A percentile compares a stretch with the other conserved stretches of the same genome.
These are phyloP conservation scores for Penicilliopsis zonata DNA, from an alignment of 495 filamentous ascomycete species.

Conservation along the genomic window DNA sequence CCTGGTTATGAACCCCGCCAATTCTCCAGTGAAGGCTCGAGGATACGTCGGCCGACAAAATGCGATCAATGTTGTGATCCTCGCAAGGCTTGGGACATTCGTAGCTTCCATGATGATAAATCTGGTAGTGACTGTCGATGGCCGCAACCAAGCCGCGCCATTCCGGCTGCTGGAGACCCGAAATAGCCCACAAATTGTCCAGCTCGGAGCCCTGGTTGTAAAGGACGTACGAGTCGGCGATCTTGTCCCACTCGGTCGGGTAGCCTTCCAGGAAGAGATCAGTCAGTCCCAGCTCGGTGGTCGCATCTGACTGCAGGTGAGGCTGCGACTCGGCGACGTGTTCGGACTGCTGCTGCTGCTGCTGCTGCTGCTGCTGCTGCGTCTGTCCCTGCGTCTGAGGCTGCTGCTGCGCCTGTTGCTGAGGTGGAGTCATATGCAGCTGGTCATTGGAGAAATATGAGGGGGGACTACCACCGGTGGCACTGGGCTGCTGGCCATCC, in stretches of 20 bases:
- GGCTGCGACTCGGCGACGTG: constrained; percentile 10
- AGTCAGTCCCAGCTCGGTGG: constrained; percentile 18
- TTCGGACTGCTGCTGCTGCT: constrained; percentile 8
- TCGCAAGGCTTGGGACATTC: constrained; percentile 21
- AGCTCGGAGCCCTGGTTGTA: constrained; percentile 31
- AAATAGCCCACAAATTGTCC: constrained; percentile 31
- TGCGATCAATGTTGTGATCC: constrained; percentile 21
- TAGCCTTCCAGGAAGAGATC: constrained; percentile 29
- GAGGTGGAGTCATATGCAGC: constrained; percentile 11
- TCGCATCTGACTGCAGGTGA: constrained; percentile 8
- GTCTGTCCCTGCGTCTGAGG: not conserved
- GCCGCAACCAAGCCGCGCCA: constrained; percentile 35
- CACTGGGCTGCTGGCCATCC: constrained; percentile 20
- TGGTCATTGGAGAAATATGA: constrained; percentile 20
- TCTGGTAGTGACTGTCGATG: constrained; percentile 34
- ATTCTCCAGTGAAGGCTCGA: constrained; percentile 25
- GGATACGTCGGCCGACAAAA: constrained; percentile 18
- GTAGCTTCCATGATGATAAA: constrained; percentile 22
- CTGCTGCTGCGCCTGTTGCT: not conserved
- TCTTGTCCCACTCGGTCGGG: constrained; percentile 24
- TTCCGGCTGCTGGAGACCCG: constrained; percentile 30
- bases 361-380: constrained; percentile 16
- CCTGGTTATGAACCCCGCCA: constrained; percentile 15
- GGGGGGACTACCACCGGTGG: constrained; percentile 14
- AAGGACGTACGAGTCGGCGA: constrained; percentile 22